Evolutionary conservation across 768 basidiomycete genomes (phyloP).

Genomic region (Kondoa malvinella): DNA sequence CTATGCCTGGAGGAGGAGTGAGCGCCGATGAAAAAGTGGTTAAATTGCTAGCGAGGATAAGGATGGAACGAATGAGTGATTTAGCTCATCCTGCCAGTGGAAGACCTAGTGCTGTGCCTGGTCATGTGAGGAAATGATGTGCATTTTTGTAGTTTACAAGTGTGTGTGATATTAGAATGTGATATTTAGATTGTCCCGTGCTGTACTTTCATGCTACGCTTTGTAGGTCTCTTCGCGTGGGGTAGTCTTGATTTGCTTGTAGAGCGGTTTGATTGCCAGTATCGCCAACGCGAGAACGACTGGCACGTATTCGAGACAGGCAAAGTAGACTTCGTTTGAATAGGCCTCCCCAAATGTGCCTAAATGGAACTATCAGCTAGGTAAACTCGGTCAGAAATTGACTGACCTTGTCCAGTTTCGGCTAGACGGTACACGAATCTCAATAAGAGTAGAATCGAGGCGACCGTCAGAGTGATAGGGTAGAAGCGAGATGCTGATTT

Average conservation of each 20-base stretch:
- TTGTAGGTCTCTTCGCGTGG: too few relatives aligned
- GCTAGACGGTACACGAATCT: not conserved
- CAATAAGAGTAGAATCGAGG: not conserved
- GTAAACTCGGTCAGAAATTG: not conserved
- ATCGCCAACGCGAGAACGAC: not conserved
- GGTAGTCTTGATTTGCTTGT: too few relatives aligned
- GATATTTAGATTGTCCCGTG: too few relatives aligned
- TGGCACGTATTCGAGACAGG: not conserved
- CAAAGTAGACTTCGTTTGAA: not conserved
- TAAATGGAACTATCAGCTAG: not conserved
- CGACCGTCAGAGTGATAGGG: not conserved
- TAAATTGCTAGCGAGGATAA: slow-evolving; percentile 10
- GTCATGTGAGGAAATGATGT: not conserved
- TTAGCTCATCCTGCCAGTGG: slow-evolving; percentile 16
- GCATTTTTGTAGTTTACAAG: not conserved
- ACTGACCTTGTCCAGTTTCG: not conserved
- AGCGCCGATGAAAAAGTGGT: slow-evolving; percentile 12
- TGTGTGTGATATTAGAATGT: not conserved
- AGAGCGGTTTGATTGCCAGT: not conserved
- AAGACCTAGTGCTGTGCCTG: not conserved
- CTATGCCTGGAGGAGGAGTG: not conserved
- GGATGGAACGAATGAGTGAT: slow-evolving; percentile 11
- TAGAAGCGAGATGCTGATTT: not conserved
- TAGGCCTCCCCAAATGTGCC: not conserved
- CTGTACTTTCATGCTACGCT: too few relatives aligned